Conservation (phyloP, 176 grass and related monocot genomes). For the Musa beccarii region DNA sequence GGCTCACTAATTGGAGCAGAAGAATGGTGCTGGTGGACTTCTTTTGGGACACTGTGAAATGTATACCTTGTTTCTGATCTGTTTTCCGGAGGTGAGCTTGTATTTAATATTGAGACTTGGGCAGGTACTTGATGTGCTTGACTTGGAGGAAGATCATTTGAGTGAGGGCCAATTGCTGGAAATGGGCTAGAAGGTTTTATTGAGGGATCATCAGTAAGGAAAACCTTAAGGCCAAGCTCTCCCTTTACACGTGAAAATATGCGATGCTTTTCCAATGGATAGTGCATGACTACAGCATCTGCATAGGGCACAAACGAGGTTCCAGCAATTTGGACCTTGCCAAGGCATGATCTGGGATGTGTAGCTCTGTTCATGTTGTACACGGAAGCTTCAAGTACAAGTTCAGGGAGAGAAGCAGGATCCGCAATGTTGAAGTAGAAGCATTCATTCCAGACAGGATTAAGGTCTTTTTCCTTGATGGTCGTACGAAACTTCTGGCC, state of each 20-base stretch:
- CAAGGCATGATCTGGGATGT: slow-evolving; percentile 55
- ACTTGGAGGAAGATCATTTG: slow-evolving; percentile 39
- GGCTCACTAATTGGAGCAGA: slow-evolving; percentile 38
- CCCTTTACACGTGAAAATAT: slow-evolving; percentile 92
- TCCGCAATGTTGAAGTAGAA: slow-evolving; percentile 91
- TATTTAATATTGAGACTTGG: slow-evolving; percentile 42
- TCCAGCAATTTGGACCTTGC: slow-evolving; percentile 81
- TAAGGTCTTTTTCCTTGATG: slow-evolving; percentile 82
- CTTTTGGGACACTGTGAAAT: slow-evolving; percentile 67
- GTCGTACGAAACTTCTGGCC: slow-evolving; percentile 81
- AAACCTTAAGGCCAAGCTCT: slow-evolving; percentile 80
- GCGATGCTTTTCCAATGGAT: slow-evolving; percentile 84
- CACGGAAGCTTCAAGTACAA: slow-evolving; percentile 79
- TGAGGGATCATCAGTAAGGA: slow-evolving; percentile 75
- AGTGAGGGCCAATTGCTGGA: slow-evolving; percentile 33
- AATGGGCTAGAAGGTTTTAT: slow-evolving; percentile 88
- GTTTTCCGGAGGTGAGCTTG: slow-evolving; percentile 44
- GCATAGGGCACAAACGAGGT: slow-evolving; percentile 80
- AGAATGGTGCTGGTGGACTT: slow-evolving; percentile 39
- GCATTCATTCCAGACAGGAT: slow-evolving; percentile 71
- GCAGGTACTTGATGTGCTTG: slow-evolving; percentile 45
- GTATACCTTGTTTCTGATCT: slow-evolving; percentile 42
- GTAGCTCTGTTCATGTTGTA: slow-evolving; percentile 58
- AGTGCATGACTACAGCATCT: slow-evolving; percentile 81
- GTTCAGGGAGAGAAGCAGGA: slow-evolving; percentile 60